These are phyloP conservation scores for Trichosporon coremiiforme DNA, from an alignment of 1,284 basidiomycete genomes.

Conservation along the genomic window DNA sequence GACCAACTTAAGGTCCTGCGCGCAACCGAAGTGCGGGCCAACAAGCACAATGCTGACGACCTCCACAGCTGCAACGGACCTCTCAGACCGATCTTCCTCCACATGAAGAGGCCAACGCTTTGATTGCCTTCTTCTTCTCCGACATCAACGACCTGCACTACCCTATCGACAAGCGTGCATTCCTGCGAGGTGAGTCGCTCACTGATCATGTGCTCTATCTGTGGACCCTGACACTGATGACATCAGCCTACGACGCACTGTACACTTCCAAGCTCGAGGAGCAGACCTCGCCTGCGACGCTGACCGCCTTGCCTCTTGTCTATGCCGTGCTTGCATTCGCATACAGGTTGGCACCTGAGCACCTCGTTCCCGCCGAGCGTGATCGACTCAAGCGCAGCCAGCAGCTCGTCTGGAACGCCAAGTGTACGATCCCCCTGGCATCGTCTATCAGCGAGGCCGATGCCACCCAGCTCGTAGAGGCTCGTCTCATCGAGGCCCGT, in stretches of 20 bases:
- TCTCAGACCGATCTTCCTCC: constrained; percentile 68
- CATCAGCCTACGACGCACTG: constrained; percentile 68
- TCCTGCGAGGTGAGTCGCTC: constrained; percentile 61
- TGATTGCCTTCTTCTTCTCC: constrained; percentile 54
- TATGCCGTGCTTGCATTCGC: constrained; percentile 89
- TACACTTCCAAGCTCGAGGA: constrained; percentile 56
- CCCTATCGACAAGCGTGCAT: constrained; percentile 81
- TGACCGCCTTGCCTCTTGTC: constrained; percentile 68
- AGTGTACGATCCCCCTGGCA: constrained; percentile 45
- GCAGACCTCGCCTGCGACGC: constrained; percentile 30
- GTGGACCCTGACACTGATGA: not conserved
- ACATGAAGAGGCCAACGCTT: constrained; percentile 66
- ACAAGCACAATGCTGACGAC: not conserved
- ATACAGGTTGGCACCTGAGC: constrained; percentile 79
- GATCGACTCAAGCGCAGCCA: constrained; percentile 71
- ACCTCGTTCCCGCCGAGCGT: constrained; percentile 57
- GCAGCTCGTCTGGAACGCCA: constrained; percentile 77
- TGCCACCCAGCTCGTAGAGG: constrained; percentile 82
- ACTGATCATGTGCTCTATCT: not conserved
- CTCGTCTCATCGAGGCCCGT: constrained; percentile 71
- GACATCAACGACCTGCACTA: constrained; percentile 87
- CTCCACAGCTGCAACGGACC: not conserved
- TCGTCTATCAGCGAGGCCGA: constrained; percentile 79
- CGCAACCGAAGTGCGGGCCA: not conserved
- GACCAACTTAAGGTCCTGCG: not conserved